Conservation (phyloP, 2,329 filamentous ascomycete species). For the Nannizzia gypsea region DNA sequence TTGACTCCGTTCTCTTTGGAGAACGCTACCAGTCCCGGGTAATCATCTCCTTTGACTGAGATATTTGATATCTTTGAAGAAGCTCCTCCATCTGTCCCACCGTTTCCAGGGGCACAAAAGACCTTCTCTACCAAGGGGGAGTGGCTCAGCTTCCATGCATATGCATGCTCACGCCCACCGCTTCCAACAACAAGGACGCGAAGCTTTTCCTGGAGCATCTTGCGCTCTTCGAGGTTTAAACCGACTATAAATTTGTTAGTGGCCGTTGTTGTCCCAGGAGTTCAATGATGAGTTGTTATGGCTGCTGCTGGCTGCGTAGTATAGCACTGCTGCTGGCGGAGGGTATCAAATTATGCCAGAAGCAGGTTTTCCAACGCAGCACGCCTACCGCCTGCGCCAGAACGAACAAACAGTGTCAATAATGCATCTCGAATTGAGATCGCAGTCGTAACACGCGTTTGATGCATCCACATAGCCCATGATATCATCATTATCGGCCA, state of each 20-base stretch:
- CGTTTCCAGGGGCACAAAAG: constrained; percentile 61
- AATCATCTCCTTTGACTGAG: constrained; percentile 62
- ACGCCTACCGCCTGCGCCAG: neutral
- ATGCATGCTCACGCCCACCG: constrained; percentile 84
- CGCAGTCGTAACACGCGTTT: neutral
- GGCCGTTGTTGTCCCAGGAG: neutral
- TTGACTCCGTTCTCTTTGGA: constrained; percentile 63
- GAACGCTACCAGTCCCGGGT: constrained; percentile 61
- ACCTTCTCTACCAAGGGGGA: constrained; percentile 69
- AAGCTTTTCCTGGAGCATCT: constrained; percentile 39
- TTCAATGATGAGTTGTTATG: neutral
- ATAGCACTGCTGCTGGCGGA: neutral
- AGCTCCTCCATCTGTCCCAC: constrained; percentile 59
- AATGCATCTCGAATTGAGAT: neutral
- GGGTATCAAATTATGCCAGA: neutral
- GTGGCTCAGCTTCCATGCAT: constrained; percentile 87
- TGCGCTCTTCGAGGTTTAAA: constrained; percentile 2
- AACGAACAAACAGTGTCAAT: neutral
- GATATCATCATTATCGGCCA: neutral
- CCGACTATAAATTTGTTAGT: neutral
- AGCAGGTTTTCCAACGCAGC: neutral
- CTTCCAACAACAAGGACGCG: constrained; percentile 81
- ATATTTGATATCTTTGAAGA: constrained; percentile 61
- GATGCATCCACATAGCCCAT: neutral
- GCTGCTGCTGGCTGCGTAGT: neutral